Percentiles rank a stretch among this genome's conserved stretches.
Evolutionary conservation across 148 eudicot genomes (phyloP).

Genomic region (Amaranthus palmeri): DNA sequence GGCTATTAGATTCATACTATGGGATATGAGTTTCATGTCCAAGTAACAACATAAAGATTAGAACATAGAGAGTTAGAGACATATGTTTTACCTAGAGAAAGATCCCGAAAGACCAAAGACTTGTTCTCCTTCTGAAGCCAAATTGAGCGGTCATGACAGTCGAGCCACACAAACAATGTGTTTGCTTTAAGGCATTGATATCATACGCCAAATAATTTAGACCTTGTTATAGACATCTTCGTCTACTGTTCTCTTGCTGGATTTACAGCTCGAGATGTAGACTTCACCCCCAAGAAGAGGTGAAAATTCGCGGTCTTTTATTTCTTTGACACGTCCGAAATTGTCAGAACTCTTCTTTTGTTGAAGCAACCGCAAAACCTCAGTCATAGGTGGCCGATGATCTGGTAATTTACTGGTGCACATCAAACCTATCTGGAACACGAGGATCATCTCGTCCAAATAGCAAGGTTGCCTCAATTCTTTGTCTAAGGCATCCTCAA

Average conservation of each 20-base stretch:
- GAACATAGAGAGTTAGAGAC: no score
- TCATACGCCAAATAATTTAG: neutral
- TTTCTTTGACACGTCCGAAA: slow-evolving; percentile 21
- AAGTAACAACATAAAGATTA: no score
- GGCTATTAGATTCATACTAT: no score
- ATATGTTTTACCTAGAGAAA: no score
- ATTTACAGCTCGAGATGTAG: slow-evolving; percentile 37
- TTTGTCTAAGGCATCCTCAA: slow-evolving; percentile 38
- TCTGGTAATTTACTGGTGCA: slow-evolving; percentile 56
- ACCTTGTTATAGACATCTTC: slow-evolving; percentile 30
- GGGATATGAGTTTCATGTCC: no score
- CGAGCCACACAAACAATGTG: no score
- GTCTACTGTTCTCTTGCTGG: slow-evolving; percentile 32
- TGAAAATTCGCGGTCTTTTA: slow-evolving; percentile 36
- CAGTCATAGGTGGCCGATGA: slow-evolving; percentile 73
- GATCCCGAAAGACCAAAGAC: no score
- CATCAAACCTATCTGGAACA: slow-evolving; percentile 59
- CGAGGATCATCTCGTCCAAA: slow-evolving; percentile 49
- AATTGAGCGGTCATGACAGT: no score
- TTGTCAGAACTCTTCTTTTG: slow-evolving; percentile 24
- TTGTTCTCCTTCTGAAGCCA: no score
- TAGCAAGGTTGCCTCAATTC: slow-evolving; percentile 32
- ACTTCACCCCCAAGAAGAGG: slow-evolving; percentile 47
- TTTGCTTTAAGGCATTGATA: no score
- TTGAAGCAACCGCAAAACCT: slow-evolving; percentile 51